phyloP scores from a whole-genome alignment of 805 yeast genomes.

The Crinitomyces ghanaensis region DNA sequence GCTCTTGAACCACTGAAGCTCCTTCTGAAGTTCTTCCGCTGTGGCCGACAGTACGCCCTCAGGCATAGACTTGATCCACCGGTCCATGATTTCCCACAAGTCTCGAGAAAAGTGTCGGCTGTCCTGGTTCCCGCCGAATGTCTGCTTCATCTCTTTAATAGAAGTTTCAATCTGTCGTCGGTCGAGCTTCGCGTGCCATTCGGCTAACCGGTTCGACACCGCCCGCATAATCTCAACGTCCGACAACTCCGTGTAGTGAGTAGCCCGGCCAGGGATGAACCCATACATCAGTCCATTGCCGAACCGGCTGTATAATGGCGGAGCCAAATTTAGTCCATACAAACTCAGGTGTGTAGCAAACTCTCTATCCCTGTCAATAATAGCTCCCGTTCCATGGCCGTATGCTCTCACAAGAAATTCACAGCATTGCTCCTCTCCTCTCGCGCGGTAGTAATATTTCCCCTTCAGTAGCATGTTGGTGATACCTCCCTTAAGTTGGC shows the following conservation, averaged over 20 bases:
- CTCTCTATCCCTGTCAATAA: slow-evolving; percentile 65
- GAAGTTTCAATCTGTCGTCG: slow-evolving; percentile 32
- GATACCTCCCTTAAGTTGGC: slow-evolving; percentile 28
- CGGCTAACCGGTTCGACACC: slow-evolving; percentile 56
- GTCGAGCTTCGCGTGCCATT: slow-evolving; percentile 50
- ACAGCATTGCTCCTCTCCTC: slow-evolving; percentile 10
- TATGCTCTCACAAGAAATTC: slow-evolving; percentile 49
- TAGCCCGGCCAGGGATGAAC: slow-evolving; percentile 51
- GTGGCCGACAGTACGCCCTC: slow-evolving; percentile 28
- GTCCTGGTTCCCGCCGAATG: slow-evolving; percentile 29
- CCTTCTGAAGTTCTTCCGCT: slow-evolving; percentile 34
- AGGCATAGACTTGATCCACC: slow-evolving; percentile 58
- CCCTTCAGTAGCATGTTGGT: slow-evolving; percentile 27
- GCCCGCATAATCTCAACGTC: slow-evolving; percentile 38
- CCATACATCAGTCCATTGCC: slow-evolving; percentile 67
- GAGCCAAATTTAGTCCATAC: slow-evolving; percentile 50
- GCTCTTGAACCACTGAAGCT: slow-evolving; percentile 43
- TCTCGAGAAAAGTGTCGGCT: slow-evolving; percentile 21
- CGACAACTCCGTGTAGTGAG: slow-evolving; percentile 43
- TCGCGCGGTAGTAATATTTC: slow-evolving; percentile 6
- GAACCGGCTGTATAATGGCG: slow-evolving; percentile 55
- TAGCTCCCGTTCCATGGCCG: slow-evolving; percentile 60
- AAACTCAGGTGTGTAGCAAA: slow-evolving; percentile 58
- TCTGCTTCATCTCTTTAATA: slow-evolving; percentile 24
- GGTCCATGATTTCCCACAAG: slow-evolving; percentile 48